phyloP scores from a whole-genome alignment of 2,329 filamentous ascomycete species.

The Alternaria gaisen region DNA sequence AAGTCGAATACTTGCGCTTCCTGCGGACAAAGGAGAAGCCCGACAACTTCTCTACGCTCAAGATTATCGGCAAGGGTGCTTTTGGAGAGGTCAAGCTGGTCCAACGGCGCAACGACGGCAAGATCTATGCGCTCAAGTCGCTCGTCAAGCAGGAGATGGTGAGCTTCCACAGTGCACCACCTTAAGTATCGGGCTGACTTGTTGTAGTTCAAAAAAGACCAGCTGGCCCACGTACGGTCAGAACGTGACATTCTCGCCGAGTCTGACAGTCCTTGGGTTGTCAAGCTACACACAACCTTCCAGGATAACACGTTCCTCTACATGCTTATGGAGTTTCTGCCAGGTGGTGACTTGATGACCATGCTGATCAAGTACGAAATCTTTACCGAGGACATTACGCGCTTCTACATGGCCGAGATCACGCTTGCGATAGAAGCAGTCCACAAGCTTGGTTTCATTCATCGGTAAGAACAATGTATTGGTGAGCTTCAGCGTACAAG shows the following conservation, averaged over 20 bases:
- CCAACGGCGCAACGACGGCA: slow-evolving; percentile 93
- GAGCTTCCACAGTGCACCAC: slow-evolving; percentile 7
- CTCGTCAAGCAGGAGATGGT: slow-evolving; percentile 97
- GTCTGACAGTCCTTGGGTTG: slow-evolving; percentile 99
- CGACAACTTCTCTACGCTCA: slow-evolving; percentile 93
- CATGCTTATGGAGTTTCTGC: slow-evolving; percentile 99
- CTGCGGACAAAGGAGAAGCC: slow-evolving; percentile 91
- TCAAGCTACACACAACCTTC: slow-evolving; percentile 98
- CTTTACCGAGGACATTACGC: slow-evolving; percentile 97
- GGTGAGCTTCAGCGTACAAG: too few relatives aligned
- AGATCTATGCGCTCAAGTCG: slow-evolving; percentile 98
- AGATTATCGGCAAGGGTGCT: slow-evolving; percentile 98
- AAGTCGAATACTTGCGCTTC: slow-evolving; percentile 93
- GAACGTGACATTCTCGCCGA: slow-evolving; percentile 98
- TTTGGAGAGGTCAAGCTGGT: slow-evolving; percentile 99
- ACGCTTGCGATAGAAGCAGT: slow-evolving; percentile 98
- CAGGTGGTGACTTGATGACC: slow-evolving; percentile 98
- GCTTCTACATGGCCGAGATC: slow-evolving; percentile 99
- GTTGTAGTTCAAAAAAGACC: slow-evolving; percentile 88
- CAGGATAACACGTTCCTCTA: slow-evolving; percentile 96
- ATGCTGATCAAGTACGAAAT: slow-evolving; percentile 99
- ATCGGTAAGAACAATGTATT: slow-evolving; percentile 69
- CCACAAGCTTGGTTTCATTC: slow-evolving; percentile 96
- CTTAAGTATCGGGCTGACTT: slow-evolving; percentile 21
- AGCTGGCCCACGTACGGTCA: slow-evolving; percentile 94